Conservation (phyloP, 768 basidiomycete genomes). For the Hebeloma cylindrosporum region DNA sequence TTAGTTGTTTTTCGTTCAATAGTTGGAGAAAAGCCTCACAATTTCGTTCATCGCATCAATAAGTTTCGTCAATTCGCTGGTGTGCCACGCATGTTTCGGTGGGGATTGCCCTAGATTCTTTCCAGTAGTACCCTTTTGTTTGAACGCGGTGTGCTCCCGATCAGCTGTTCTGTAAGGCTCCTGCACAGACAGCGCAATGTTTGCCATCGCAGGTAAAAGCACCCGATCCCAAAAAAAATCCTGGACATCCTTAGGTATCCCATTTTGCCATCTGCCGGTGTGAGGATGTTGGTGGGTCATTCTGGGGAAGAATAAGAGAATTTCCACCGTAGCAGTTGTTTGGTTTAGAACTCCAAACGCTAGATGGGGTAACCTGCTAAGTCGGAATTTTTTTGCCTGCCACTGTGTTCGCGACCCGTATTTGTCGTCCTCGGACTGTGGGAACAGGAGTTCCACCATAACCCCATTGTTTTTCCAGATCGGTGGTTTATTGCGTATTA, state of each 20-base stretch:
- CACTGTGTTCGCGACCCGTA: neutral
- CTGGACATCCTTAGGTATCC: slow-evolving; percentile 13
- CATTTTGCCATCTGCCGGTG: slow-evolving; percentile 7
- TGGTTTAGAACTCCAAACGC: slow-evolving; percentile 11
- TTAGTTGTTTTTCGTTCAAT: neutral
- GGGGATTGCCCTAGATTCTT: no score
- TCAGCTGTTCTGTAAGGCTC: slow-evolving; percentile 7
- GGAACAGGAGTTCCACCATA: no score
- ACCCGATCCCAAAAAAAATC: slow-evolving; percentile 14
- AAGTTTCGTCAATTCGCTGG: no score
- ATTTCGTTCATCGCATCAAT: no score
- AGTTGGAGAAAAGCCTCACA: no score
- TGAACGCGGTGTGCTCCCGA: slow-evolving; percentile 13
- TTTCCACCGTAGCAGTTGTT: slow-evolving; percentile 5
- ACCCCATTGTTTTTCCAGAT: no score
- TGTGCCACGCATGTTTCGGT: no score
- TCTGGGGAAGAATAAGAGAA: slow-evolving; percentile 20
- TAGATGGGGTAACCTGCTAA: slow-evolving; percentile 15
- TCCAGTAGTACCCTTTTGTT: no score
- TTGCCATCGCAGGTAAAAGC: slow-evolving; percentile 8
- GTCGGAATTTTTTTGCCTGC: neutral
- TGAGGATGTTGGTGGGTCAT: slow-evolving; percentile 17
- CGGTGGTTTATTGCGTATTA: no score
- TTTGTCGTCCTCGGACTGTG: no score
- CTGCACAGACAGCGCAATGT: neutral